Evolutionary conservation across 345 rosid species (phyloP), one percentile per base, ranked within the genome.

Genomic region (Rhodomyrtus tomentosa): DNA sequence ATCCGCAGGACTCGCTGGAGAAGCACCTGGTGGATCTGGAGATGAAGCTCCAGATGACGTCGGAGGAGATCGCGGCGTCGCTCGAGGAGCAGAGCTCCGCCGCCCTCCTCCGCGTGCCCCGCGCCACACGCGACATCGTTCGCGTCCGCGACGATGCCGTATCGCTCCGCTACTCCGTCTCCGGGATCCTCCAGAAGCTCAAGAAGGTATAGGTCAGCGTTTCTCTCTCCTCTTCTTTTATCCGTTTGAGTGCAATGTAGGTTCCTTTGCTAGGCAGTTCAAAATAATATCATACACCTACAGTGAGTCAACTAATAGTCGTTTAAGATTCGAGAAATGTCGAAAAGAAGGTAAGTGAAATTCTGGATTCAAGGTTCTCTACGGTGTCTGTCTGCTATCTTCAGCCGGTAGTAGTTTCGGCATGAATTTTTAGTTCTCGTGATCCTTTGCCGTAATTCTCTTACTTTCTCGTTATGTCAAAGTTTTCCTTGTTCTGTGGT

Each of bases 41-140:
- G 84, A 95, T 95, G 99, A 97, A 97, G 98, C 98, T 97, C 55
- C 99, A 97, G 92, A 97, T 95, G 91, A 90, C 93, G 32, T 95
- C 99, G 80, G 99, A 97, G 90, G 99, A 97, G 93, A 97, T 97
- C 88, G 92, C 96, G 50, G 92, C 95, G 68, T 93, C 98, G n/a
- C 98, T 97, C 48, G 96, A 97, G 91, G 99, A 97, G 85, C 99
- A 95, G 90, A 95, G 98, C 89, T 90, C 93, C 80, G 85, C 95
- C 13, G 91, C 98, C 40, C 93, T 97, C 86, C 96, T 95, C 88
- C 99, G 99, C 80, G 96, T 95, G 56, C 99, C 99, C 10, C 98
- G 98, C 27, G 98, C 98, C 84, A 91, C 98, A 2, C 98, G 99
- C 54, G 99, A 97, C 83, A 95, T 95, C 32, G 89, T 95, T 83